Evolutionary conservation across 176 grass and related monocot species (phyloP).

Genomic region (Aegilops tauschii): DNA sequence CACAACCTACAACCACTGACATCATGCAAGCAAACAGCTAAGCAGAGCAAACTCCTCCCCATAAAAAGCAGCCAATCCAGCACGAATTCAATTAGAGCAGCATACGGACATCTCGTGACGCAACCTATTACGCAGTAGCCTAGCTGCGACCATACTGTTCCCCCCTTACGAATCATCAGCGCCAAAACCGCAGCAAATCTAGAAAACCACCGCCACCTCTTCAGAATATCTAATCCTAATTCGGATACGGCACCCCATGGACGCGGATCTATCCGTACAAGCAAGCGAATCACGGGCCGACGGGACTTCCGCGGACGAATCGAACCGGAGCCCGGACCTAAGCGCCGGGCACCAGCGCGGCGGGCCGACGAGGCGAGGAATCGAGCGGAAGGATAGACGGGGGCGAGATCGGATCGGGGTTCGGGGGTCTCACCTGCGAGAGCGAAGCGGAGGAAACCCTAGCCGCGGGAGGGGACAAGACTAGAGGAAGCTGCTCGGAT

Average conservation of each 20-base stretch:
- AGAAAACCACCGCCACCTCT: background rate
- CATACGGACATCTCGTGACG: background rate
- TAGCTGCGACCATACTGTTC: background rate
- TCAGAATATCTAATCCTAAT: background rate
- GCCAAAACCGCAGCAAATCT: background rate
- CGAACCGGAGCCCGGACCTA: background rate
- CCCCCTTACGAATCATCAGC: background rate
- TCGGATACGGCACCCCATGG: background rate
- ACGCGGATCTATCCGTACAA: background rate
- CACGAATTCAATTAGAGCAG: background rate
- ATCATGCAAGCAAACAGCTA: background rate
- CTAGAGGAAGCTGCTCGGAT: background rate
- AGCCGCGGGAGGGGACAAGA: background rate
- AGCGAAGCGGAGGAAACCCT: constrained; percentile 29
- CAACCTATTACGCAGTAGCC: background rate
- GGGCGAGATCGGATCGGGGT: background rate
- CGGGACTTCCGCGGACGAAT: background rate
- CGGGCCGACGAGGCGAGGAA: background rate
- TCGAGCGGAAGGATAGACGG: background rate
- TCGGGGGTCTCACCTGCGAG: background rate
- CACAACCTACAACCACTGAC: background rate
- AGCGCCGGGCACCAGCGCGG: too few relatives aligned
- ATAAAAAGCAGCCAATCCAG: background rate
- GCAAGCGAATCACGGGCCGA: background rate
- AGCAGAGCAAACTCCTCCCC: background rate